Evolutionary conservation across 768 basidiomycete genomes (phyloP).

Genomic region (Boletus reticulatus): DNA sequence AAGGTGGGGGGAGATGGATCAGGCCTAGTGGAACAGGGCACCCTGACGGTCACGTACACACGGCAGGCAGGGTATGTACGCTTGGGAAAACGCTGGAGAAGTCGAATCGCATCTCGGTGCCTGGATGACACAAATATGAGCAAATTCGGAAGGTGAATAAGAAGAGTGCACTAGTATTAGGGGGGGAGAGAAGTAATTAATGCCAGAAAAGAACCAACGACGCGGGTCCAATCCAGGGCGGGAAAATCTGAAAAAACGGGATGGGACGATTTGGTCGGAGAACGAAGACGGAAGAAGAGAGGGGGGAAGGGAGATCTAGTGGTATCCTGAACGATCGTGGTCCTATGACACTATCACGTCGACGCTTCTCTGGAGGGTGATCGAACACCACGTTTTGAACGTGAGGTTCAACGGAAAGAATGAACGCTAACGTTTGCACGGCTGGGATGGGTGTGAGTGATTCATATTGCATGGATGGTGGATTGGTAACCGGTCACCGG

Average conservation of each 20-base stretch:
- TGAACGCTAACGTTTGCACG: slow-evolving; percentile 1
- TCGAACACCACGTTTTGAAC: neutral
- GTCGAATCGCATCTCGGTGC: slow-evolving; percentile 14
- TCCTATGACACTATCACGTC: neutral
- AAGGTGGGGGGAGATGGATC: neutral
- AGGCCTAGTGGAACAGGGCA: neutral
- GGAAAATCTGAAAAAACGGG: neutral
- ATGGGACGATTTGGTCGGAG: neutral
- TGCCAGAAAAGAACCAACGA: neutral
- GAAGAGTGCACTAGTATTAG: neutral
- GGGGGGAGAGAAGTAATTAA: neutral
- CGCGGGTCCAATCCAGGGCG: neutral
- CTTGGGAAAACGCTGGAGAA: slow-evolving; percentile 3
- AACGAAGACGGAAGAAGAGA: neutral
- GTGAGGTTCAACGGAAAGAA: neutral
- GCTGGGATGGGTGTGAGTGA: neutral
- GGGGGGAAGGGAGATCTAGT: neutral
- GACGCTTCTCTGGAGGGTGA: neutral
- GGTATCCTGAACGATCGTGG: neutral
- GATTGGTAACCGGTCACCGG: neutral
- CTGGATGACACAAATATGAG: slow-evolving; percentile 11
- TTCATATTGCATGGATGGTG: neutral
- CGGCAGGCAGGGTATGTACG: neutral
- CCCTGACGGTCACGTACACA: neutral
- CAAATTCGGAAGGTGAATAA: slow-evolving; percentile 5